Base-by-base conservation (phyloP, 495 filamentous ascomycete species). In the Talaromyces wortmannii region DNA sequence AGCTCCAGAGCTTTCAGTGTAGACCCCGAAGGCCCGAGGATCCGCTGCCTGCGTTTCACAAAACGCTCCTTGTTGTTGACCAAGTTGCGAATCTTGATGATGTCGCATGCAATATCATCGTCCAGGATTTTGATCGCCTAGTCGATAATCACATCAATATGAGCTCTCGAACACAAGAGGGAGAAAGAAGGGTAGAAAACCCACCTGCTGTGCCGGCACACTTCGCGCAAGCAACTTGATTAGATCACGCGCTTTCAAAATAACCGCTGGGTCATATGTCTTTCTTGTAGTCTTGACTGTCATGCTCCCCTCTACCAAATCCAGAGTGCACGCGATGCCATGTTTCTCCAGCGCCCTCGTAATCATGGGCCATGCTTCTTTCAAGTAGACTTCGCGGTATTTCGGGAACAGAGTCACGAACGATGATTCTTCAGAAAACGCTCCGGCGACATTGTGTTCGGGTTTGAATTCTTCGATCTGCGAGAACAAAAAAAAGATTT, bases 61-160 rank as follows among this genome's bases (percentile, higher is more conserved):
- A 99, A 99, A 43, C 92, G 89, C 58, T 97, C 92, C 70, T 96
- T 97, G 69, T 96, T 99, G 57, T 86, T 78, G 30, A 97, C 90
- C 53, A 95, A 80, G 63, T 84, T 91, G 57, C 87, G 75, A 64
- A 97, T 91, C 75, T 97, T 97, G 77, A 97, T 91, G 52, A 97
- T 87, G 74, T 97, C 94, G 69, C 84, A 87, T 7, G 90, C 91
- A 50, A 91, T 76, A 30, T 82, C 91, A 69, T 99, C 94, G 51
- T 97, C 88, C 42, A 99, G 78, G 49, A 97, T 95, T 73, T 92
- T 95, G 50, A 99, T 70, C 2, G 94, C 92, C 68, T 83, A 61
- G 31, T 57, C 17, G 59, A 57, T 31, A 10, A 48, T 11, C 17
- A 15, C 36, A 16, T 46, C 31, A 17, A 33, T 47, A 23, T 0